Evolutionary conservation across 495 filamentous ascomycete genomes (phyloP).

Genomic region (Podospora fimiseda): DNA sequence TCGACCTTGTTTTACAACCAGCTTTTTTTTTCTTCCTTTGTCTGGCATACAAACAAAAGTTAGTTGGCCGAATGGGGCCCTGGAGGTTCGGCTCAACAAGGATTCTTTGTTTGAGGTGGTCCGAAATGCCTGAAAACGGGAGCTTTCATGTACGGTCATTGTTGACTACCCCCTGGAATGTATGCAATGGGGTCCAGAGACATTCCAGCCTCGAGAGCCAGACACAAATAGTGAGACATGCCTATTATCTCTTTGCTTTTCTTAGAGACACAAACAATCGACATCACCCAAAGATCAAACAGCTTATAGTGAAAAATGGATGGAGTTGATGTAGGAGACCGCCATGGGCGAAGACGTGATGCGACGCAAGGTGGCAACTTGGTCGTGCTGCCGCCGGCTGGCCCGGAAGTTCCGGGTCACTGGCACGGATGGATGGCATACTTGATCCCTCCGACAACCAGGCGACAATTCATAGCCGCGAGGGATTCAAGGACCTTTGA

Average conservation of each 20-base stretch:
- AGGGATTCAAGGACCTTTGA: too few species aligned
- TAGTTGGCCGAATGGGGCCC: not conserved
- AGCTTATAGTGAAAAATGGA: too few species aligned
- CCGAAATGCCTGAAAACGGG: constrained; percentile 2
- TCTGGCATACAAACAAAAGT: not conserved
- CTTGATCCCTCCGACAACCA: too few species aligned
- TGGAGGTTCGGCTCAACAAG: not conserved
- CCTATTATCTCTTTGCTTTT: not conserved
- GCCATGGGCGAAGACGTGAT: too few species aligned
- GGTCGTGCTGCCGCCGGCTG: too few species aligned
- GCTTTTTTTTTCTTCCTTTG: not conserved
- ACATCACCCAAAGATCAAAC: too few species aligned
- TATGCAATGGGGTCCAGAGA: not conserved
- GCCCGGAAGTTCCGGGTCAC: too few species aligned
- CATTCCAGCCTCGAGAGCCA: not conserved
- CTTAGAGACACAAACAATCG: not conserved
- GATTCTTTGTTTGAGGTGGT: not conserved
- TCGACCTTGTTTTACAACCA: not conserved
- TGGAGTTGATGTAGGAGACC: too few species aligned
- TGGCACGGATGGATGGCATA: too few species aligned
- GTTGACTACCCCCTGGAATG: not conserved
- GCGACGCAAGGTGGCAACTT: too few species aligned
- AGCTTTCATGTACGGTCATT: not conserved
- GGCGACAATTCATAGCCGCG: too few species aligned
- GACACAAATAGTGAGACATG: not conserved